phyloP scores from a whole-genome alignment of 2,329 filamentous ascomycete genomes.

The Alternaria sp. region DNA sequence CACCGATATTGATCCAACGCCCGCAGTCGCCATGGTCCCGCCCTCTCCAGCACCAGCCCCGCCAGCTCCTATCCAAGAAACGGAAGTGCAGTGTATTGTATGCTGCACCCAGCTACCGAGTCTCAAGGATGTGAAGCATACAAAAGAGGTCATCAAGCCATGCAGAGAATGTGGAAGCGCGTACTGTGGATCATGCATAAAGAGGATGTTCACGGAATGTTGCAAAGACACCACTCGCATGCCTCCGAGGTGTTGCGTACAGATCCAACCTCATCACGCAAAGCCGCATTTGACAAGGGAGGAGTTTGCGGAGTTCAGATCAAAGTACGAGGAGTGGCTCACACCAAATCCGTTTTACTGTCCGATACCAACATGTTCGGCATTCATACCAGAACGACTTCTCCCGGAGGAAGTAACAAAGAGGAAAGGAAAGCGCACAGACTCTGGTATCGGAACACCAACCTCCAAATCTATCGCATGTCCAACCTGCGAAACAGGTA shows the following conservation, averaged over 20 bases:
- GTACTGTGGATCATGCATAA: conserved; percentile 52
- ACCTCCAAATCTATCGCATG: conserved; percentile 49
- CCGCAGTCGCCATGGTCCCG: background rate
- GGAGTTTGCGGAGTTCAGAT: conserved; percentile 49
- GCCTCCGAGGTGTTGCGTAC: conserved; percentile 57
- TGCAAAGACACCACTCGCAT: conserved; percentile 52
- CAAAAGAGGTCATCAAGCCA: conserved; percentile 30
- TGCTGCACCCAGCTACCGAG: conserved; percentile 27
- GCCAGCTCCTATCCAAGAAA: background rate
- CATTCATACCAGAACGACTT: conserved; percentile 53
- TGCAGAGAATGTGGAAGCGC: conserved; percentile 42
- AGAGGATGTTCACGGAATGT: conserved; percentile 53
- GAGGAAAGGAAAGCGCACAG: conserved; percentile 31
- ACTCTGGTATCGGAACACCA: conserved; percentile 39
- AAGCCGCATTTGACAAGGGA: conserved; percentile 45
- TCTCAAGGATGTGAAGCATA: conserved; percentile 12
- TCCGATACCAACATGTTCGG: conserved; percentile 57
- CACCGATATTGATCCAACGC: background rate
- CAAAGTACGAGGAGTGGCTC: conserved; percentile 59
- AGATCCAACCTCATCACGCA: conserved; percentile 55
- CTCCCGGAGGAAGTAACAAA: conserved; percentile 19
- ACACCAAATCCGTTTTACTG: conserved; percentile 59
- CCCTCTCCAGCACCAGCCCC: background rate
- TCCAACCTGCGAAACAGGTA: conserved; percentile 53
- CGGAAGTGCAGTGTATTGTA: conserved; percentile 30